Evolutionary conservation across 2,329 filamentous ascomycete species (phyloP), one percentile per base, ranked within the genome.

Genomic region (Curvularia hawaiiensis): DNA sequence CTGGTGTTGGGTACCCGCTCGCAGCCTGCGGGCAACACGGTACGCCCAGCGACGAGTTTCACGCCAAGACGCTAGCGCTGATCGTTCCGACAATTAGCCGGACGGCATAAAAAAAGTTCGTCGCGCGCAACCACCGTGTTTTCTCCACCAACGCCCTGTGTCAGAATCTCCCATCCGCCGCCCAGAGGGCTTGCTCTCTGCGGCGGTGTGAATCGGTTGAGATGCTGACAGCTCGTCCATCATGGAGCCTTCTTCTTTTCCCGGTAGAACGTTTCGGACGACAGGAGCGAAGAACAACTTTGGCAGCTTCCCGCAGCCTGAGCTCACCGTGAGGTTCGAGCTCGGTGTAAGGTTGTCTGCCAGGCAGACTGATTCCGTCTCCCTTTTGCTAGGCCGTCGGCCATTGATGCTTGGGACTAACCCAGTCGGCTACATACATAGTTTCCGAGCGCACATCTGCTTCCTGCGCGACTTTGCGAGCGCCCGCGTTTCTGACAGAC

Each of bases 301-400:
- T 80, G 81, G 78, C 79, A 78, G 76, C 80, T 70, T 72, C 69
- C 72, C 72, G 71, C 74, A 83, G 84, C 85, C 85, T 85, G 74
- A 76, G 70, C 65, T 75, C 66, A 61, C 70, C 69, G 62, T 46
- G 57, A 65, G 71, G 72, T 72, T 75, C 65, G 74, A 76, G 70
- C 72, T 76, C 73, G 72, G 74, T 72, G 67, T 65, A 68, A 49
- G 68, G 64, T 58, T 60, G 66, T 64, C 44, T 62, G 65, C 63
- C 70, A 69, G 73, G 72, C 71, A 67, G 68, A 70, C 71, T 75
- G 68, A 76, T 76, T 75, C 69, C 73, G 65, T 60, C 64, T 88
- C 91, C 86, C 85, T 91, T 92, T 86, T 85, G 90, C 87, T 85
- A 95, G 90, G 86, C 89, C 91, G 88, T 96, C 82, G 91, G 90